Conservation (phyloP, 2,329 filamentous ascomycete genomes). For the Talaromyces sp. region DNA sequence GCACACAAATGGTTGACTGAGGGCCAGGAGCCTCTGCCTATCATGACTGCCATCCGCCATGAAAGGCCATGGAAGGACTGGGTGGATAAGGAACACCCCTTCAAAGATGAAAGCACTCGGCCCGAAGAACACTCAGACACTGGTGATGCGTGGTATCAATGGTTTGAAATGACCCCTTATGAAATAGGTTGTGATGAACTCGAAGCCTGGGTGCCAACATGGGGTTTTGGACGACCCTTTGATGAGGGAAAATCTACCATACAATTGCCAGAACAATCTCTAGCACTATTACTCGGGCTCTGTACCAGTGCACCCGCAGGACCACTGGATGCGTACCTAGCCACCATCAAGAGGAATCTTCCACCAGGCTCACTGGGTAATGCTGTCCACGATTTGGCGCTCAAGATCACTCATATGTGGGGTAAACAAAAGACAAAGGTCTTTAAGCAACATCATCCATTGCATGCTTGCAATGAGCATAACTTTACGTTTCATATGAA, state of each 20-base stretch:
- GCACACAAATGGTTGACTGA: constrained; percentile 5
- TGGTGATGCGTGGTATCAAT: constrained; percentile 26
- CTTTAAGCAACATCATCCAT: constrained; percentile 9
- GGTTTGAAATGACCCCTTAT: constrained; percentile 29
- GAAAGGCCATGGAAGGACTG: constrained; percentile 11
- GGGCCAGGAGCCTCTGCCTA: constrained; percentile 7
- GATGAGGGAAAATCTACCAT: constrained; percentile 17
- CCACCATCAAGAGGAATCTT: constrained; percentile 11
- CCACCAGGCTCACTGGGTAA: constrained; percentile 6
- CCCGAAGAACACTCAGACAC: neutral
- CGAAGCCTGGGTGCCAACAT: constrained; percentile 29
- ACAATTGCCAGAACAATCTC: constrained; percentile 12
- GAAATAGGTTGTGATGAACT: constrained; percentile 31
- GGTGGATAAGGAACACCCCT: constrained; percentile 9
- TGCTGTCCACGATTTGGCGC: constrained; percentile 6
- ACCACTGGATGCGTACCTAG: constrained; percentile 10
- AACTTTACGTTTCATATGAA: constrained; percentile 10
- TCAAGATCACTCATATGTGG: constrained; percentile 11
- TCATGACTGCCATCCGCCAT: constrained; percentile 10
- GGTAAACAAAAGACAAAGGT: constrained; percentile 9
- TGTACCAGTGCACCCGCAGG: constrained; percentile 9
- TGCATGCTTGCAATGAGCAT: constrained; percentile 12
- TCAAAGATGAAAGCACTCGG: constrained; percentile 1
- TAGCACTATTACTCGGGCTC: constrained; percentile 8
- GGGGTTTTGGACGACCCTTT: constrained; percentile 30